phyloP scores from a whole-genome alignment of 164 flowering plant species.

The Vitis labrusca region DNA sequence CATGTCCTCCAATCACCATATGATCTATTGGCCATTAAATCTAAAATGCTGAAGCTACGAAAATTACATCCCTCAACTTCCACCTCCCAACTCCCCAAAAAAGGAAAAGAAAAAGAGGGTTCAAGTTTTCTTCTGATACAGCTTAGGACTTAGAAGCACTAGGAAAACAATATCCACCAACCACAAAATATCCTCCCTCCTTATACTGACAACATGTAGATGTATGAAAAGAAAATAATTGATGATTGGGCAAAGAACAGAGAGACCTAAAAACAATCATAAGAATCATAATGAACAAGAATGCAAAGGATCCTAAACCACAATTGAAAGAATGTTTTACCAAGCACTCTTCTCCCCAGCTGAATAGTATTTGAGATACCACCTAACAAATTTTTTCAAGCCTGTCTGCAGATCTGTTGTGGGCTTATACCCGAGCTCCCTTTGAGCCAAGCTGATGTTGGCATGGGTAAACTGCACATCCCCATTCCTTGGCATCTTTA shows the following conservation, averaged over 20 bases:
- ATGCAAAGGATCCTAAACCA: conserved; percentile 36
- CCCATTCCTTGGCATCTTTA: conserved; percentile 91
- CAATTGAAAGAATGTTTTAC: conserved; percentile 29
- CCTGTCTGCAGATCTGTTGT: conserved; percentile 88
- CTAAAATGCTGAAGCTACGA: conserved; percentile 32
- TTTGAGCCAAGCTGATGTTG: conserved; percentile 75
- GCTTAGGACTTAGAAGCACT: conserved; percentile 18
- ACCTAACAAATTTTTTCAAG: conserved; percentile 76
- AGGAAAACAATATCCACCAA: conserved; percentile 21
- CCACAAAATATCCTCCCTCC: conserved; percentile 34
- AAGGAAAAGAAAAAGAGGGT: conserved; percentile 11
- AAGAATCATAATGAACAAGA: conserved; percentile 59
- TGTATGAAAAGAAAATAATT: conserved; percentile 19
- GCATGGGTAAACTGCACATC: conserved; percentile 95
- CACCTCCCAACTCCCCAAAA: conserved; percentile 3
- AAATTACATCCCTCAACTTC: conserved; percentile 35
- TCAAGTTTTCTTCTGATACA: conserved; percentile 28
- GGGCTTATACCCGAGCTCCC: conserved; percentile 84
- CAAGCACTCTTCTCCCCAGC: conserved; percentile 58
- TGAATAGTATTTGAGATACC: conserved; percentile 69
- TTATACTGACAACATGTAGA: conserved; percentile 24
- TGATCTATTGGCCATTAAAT: conserved; percentile 38
- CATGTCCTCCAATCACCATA: conserved; percentile 41
- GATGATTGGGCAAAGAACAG: conserved; percentile 21
- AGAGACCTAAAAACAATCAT: conserved; percentile 38